These are phyloP conservation scores for Geranium rotundifolium DNA, from an alignment of 345 rosid genomes.

Conservation along the genomic window DNA sequence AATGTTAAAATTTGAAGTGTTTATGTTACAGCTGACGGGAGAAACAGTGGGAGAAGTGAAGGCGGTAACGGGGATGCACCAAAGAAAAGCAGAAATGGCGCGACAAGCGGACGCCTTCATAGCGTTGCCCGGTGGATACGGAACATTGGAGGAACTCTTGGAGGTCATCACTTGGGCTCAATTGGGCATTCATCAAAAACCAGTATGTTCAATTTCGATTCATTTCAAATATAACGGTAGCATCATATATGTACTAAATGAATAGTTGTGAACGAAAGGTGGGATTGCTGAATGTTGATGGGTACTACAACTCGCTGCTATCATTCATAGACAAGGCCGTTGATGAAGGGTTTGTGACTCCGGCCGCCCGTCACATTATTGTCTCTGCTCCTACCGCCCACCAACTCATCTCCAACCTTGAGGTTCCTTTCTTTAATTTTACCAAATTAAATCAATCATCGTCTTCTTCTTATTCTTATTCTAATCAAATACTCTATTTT, in stretches of 20 bases:
- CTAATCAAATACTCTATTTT: not conserved
- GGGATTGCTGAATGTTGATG: slow-evolving; percentile 67
- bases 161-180: slow-evolving; percentile 51
- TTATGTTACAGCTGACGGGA: slow-evolving; percentile 43
- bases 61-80: slow-evolving; percentile 68
- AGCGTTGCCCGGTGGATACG: slow-evolving; percentile 61
- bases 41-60: slow-evolving; percentile 59
- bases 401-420: slow-evolving; percentile 63
- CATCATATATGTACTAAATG: no score
- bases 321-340: slow-evolving; percentile 82
- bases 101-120: slow-evolving; percentile 80
- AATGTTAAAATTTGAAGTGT: not conserved
- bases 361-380: slow-evolving; percentile 68
- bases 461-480: not conserved
- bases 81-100: slow-evolving; percentile 77
- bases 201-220: slow-evolving; percentile 13
- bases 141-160: slow-evolving; percentile 41
- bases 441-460: no score
- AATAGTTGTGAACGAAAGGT: slow-evolving; percentile 26
- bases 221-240: no score
- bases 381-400: slow-evolving; percentile 69
- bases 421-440: slow-evolving; percentile 23
- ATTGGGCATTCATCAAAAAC: slow-evolving; percentile 47
- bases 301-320: slow-evolving; percentile 60
- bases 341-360: slow-evolving; percentile 65